phyloP scores from a whole-genome alignment of 75 land plant species.

The Gnetum montanum region DNA sequence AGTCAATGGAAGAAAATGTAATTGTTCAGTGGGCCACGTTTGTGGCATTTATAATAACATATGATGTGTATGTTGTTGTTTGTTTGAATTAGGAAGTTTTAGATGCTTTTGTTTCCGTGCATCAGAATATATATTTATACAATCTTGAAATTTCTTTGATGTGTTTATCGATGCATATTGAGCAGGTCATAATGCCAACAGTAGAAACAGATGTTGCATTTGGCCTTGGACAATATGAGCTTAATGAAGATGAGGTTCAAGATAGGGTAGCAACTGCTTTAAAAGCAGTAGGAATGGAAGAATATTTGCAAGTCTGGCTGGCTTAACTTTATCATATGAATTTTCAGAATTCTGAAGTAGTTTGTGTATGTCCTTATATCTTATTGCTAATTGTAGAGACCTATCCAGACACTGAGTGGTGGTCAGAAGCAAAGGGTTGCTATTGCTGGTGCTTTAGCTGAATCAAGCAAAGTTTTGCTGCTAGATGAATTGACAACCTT shows the following conservation, averaged over 20 bases:
- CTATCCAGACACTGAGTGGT: slow-evolving; percentile 91
- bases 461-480: slow-evolving; percentile 70
- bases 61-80: too few species aligned
- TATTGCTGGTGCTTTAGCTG: slow-evolving; percentile 96
- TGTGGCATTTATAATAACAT: too few species aligned
- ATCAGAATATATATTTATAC: too few species aligned
- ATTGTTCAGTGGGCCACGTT: too few species aligned
- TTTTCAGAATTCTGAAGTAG: neutral
- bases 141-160: too few species aligned
- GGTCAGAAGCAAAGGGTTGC: slow-evolving; percentile 98
- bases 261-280: slow-evolving; percentile 57
- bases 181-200: slow-evolving; percentile 96
- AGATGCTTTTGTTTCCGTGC: too few species aligned
- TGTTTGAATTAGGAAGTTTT: too few species aligned
- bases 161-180: too few species aligned
- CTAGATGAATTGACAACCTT: slow-evolving; percentile 96
- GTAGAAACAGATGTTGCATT: slow-evolving; percentile 98
- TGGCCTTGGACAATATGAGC: slow-evolving; percentile 74
- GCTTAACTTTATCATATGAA: neutral
- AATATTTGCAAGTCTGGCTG: slow-evolving; percentile 45
- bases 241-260: slow-evolving; percentile 60
- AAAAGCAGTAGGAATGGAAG: slow-evolving; percentile 76
- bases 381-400: slow-evolving; percentile 37
- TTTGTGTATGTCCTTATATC: neutral
- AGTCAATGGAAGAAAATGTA: too few species aligned